phyloP scores from a whole-genome alignment of 2,329 filamentous ascomycete species.

The Peltaster fructicola region DNA sequence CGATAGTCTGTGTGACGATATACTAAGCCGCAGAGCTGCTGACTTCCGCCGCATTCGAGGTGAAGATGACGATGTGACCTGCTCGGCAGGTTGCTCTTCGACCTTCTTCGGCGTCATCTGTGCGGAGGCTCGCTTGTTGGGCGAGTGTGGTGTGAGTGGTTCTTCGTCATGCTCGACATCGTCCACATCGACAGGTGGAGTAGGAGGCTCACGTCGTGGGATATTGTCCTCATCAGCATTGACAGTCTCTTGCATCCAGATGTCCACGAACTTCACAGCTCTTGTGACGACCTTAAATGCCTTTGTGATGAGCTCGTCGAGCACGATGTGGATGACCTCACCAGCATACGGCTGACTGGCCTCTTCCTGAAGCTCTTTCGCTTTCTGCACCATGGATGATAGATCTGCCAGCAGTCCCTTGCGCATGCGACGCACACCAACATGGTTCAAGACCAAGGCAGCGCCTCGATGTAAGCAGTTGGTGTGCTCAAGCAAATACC shows the following conservation, averaged over 20 bases:
- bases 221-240: not conserved
- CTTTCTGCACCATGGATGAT: conserved; percentile 73
- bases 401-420: conserved; percentile 82
- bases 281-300: conserved; percentile 89
- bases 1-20: conserved; percentile 14
- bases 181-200: conserved; percentile 2
- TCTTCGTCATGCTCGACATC: no score
- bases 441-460: conserved; percentile 53
- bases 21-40: no score
- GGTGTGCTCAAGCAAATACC: conserved; percentile 74
- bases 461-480: conserved; percentile 76
- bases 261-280: conserved; percentile 75
- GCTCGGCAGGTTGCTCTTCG: no score
- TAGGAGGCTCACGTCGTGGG: conserved; percentile 1
- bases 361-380: conserved; percentile 66
- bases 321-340: conserved; percentile 52
- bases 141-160: no score
- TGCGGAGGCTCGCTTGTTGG: no score
- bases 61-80: no score
- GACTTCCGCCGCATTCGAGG: no score
- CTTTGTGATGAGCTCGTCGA: conserved; percentile 86
- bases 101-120: no score
- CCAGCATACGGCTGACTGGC: conserved; percentile 35
- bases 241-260: conserved; percentile 37
- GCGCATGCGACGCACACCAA: conserved; percentile 59